phyloP scores from a whole-genome alignment of 805 yeast species.

The Hanseniaspora clermontiae region DNA sequence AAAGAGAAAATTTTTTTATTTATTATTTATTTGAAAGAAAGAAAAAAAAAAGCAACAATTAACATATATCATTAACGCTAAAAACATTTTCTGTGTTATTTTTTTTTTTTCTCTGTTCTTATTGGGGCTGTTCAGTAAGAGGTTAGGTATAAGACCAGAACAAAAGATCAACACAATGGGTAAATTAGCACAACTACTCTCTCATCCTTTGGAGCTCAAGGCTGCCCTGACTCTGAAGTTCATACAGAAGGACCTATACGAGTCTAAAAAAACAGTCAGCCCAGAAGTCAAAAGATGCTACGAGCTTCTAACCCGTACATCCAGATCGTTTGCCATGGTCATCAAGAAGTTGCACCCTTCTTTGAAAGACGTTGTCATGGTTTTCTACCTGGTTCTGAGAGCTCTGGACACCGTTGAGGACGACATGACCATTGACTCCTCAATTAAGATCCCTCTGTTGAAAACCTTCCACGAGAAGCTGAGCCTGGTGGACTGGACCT shows the following conservation, averaged over 20 bases:
- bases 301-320: conserved; percentile 41
- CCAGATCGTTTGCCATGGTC: conserved; percentile 90
- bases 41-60: too few species aligned
- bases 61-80: too few species aligned
- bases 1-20: background rate
- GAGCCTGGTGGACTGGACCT: conserved; percentile 62
- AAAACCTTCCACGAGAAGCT: conserved; percentile 56
- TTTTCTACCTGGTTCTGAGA: conserved; percentile 74
- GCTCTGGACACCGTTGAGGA: conserved; percentile 95
- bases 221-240: conserved; percentile 51
- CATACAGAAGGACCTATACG: conserved; percentile 9
- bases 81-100: too few species aligned
- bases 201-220: conserved; percentile 61
- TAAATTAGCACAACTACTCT: conserved; percentile 42
- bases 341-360: conserved; percentile 86
- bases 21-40: too few species aligned
- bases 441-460: conserved; percentile 60
- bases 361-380: conserved; percentile 62
- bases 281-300: conserved; percentile 30
- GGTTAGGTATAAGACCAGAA: background rate
- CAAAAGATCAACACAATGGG: conserved; percentile 34
- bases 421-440: conserved; percentile 74
- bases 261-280: conserved; percentile 1
- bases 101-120: background rate
- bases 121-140: too few species aligned